Percentiles rank a stretch among this genome's conserved stretches.
Conservation (phyloP, 805 yeast species). For the Suhomyces tanzawaensis region DNA sequence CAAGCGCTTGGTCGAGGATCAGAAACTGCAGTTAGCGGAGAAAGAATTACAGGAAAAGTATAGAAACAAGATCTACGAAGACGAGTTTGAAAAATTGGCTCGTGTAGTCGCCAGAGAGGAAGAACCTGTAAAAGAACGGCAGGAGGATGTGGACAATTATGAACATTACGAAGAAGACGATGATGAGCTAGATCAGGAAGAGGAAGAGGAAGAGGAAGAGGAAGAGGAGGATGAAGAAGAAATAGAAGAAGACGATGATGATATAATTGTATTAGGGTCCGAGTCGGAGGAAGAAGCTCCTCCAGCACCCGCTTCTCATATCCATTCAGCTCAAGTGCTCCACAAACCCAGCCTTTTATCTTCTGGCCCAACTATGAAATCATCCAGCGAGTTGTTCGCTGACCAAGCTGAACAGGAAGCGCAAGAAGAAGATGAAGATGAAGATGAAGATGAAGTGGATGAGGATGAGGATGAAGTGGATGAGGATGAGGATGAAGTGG, state of each 20-base stretch:
- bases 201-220: constrained; percentile 8
- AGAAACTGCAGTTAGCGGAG: constrained; percentile 8
- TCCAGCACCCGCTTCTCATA: neutral
- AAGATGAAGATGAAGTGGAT: neutral
- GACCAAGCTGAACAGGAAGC: neutral
- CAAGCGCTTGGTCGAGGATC: constrained; percentile 11
- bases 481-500: neutral
- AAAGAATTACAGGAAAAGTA: constrained; percentile 20
- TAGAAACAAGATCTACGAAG: constrained; percentile 24
- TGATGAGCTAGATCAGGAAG: constrained; percentile 5
- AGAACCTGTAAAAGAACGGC: neutral
- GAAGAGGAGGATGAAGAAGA: constrained; percentile 1
- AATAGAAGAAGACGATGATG: constrained; percentile 1
- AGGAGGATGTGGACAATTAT: neutral
- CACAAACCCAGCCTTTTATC: no score
- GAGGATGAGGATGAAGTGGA: constrained; percentile 1
- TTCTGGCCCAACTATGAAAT: no score
- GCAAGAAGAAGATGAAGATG: constrained; percentile 1
- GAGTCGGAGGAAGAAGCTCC: neutral
- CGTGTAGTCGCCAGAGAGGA: neutral
- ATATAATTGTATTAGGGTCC: constrained; percentile 3
- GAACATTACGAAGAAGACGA: neutral
- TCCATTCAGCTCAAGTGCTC: neutral
- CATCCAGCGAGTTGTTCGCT: neutral
- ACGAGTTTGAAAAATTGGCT: constrained; percentile 22